Conservation (phyloP, 2,329 filamentous ascomycete species). For the Myotisia sp. region DNA sequence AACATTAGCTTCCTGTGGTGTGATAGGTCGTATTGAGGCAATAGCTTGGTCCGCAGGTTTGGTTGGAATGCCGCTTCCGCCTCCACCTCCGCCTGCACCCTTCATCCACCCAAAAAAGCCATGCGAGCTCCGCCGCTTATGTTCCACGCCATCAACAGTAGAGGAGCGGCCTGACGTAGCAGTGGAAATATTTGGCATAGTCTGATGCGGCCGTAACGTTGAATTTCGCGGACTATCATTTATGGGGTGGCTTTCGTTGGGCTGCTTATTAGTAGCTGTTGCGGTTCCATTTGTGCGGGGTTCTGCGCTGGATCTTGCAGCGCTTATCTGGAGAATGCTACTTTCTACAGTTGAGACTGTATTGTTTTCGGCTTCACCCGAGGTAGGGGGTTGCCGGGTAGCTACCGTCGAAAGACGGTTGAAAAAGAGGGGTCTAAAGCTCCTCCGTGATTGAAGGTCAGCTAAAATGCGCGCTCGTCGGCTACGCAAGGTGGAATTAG, state of each 20-base stretch:
- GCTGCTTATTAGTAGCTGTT: background rate
- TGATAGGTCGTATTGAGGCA: too few relatives aligned
- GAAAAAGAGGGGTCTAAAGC: slow-evolving; percentile 25
- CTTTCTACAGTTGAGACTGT: too few relatives aligned
- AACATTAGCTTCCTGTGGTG: too few relatives aligned
- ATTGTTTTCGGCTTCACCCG: too few relatives aligned
- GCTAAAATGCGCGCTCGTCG: slow-evolving; percentile 9
- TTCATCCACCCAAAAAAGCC: slow-evolving; percentile 31
- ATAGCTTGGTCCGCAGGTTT: too few relatives aligned
- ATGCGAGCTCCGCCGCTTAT: slow-evolving; percentile 26
- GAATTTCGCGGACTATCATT: background rate
- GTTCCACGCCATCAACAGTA: slow-evolving; percentile 19
- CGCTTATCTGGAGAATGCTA: background rate
- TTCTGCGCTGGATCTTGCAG: slow-evolving; percentile 6
- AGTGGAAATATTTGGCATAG: background rate
- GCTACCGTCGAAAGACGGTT: slow-evolving; percentile 15
- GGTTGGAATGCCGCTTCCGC: too few relatives aligned
- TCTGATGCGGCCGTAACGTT: background rate
- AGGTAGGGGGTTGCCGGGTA: slow-evolving; percentile 22
- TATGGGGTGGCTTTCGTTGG: background rate
- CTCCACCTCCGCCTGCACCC: slow-evolving; percentile 15
- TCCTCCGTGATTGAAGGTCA: slow-evolving; percentile 18
- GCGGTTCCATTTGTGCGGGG: too few relatives aligned
- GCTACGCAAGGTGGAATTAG: slow-evolving; percentile 5
- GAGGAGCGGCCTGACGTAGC: background rate